Base-by-base conservation (phyloP, 768 basidiomycete genomes). In the Rhizopogon rudus region DNA sequence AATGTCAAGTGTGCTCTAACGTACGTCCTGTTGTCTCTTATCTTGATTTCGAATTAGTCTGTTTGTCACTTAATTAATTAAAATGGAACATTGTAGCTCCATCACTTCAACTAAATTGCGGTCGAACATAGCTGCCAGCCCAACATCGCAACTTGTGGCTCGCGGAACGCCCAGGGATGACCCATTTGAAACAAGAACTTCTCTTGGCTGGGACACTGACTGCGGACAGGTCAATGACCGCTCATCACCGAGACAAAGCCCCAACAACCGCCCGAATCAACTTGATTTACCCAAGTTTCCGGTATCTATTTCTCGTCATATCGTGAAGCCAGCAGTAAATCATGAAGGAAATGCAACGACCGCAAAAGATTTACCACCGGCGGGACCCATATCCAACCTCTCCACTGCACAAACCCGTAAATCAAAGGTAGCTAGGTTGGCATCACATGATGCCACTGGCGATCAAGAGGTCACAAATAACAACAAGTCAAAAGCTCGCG, bases 1-100 rank as follows among this genome's bases (percentile, higher is more conserved):
- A 42, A 16, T 41, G 40, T 57, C 9, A 44, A 35, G 41, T 22
- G 33, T 12, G 40, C 41, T 31, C 44, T 44, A 44, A 35, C 31
- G 67, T 63, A 55, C 50, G 67, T 54, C 9, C 14, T 29, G 12
- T 53, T 31, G 40, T 40, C 29, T 35, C 50, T 53, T 51, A 12
- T 37, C 31, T 51, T 3, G 14, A 37, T 49, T 25, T 49, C 35
- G 20, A 35, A 37, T 49, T 22, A 22, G 14, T 49, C 8, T 25
- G 13, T 16, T 14, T 8, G 8, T 22, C 33, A 33, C 33, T 22
- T 20, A 35, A 37, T 33, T 37, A 22, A 37, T 14, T 6, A 13
- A 49, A 37, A 6, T 25, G 35, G 14, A 37, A 2, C 5, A 17
- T 35, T 25, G 6, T 10, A 25, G 14, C 9, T 5, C 3, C 4